Evolutionary conservation across 1,139 yeast species (phyloP), one percentile per base, ranked within the genome.

Genomic region (Scheffersomyces lignicola): DNA sequence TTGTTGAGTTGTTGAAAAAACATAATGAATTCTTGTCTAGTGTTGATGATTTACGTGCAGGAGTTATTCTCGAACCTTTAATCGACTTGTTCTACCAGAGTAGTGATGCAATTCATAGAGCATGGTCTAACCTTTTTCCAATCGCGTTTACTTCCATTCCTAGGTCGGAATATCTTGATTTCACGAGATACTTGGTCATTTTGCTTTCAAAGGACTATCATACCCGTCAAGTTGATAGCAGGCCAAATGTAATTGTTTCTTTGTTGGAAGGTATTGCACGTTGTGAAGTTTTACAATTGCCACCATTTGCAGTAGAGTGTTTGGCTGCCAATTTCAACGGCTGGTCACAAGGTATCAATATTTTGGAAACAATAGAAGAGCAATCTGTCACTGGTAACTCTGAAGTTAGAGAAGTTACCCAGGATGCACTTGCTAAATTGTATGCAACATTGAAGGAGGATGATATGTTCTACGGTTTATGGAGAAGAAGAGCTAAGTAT

Each of bases 401-500:
- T 5, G 85, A 83, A 41, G 87, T 92, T 7, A 74, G 83, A 23
- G 97, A 90, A 43, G 83, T 89, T 6, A 88, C 89, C 32, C 82
- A 85, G 45, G 98, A 94, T 63, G 97, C 98, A 0, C 64, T 92
- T 36, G 80, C 90, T 18, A 97, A 92, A 58, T 67, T 90, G 57
- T 92, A 90, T 53, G 85, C 97, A 2, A 79, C 85, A 2, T 63
- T 94, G 40, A 94, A 88, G 50, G 98, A 94, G 54, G 95, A 87
- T 39, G 98, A 94, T 51, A 86, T 90, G 92, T 94, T 92, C 54
- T 92, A 94, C 55, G 99, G 99, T 4, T 70, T 89, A 43, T 94
- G 99, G 98, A 79, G 97, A 60, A 76, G 97, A 56, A 76, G 97
- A 40, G 96, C 97, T 6, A 90, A 89, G 58, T 94, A 90, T 52